Evolutionary conservation across 2,329 filamentous ascomycete species (phyloP), one percentile per base, ranked within the genome.

Genomic region (Drechslerella coelobrocha): DNA sequence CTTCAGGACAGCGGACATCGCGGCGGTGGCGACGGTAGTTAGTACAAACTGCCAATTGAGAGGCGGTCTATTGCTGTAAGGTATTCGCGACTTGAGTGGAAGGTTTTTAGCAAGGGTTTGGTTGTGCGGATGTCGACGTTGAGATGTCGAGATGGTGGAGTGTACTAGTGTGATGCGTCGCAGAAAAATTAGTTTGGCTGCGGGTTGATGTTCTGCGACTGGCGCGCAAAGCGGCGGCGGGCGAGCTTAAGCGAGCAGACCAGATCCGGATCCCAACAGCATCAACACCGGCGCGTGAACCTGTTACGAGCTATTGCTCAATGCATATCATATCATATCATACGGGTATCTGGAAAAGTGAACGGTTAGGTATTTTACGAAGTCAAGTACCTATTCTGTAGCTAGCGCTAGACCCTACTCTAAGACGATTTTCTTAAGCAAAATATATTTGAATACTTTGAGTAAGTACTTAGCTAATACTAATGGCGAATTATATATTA

Each of bases 1-100:
- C 78, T 91, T 91, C 81, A 90, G 91, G 24, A 91, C 88, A 43
- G 88, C 82, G 53, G 88, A 87, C 89, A 91, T 89, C 72, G 74
- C 79, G 77, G 73, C 77, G 56, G 75, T 54, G 27, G 26, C 45
- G 29, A 48, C 34, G 27, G 56, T 26, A 19, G 47, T n/a, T n/a
- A n/a, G n/a, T n/a, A n/a, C n/a, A n/a, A n/a, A n/a, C n/a, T n/a
- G n/a, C n/a, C n/a, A n/a, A n/a, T n/a, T n/a, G n/a, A n/a, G n/a
- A n/a, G n/a, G n/a, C n/a, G n/a, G n/a, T n/a, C 12, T 52, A 6
- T 21, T 31, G 48, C 29, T 48, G 21, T 21, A 10, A 10, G 34
- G 19, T 48, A 9, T n/a, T 39, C 12, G 12, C 34, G 34, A 34
- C 12, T 34, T 12, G 29, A 34, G 29, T 34, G 29, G 29, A 39